Evolutionary conservation across 2,329 filamentous ascomycete species (phyloP).

Genomic region (Aspergillus thermomutatus): DNA sequence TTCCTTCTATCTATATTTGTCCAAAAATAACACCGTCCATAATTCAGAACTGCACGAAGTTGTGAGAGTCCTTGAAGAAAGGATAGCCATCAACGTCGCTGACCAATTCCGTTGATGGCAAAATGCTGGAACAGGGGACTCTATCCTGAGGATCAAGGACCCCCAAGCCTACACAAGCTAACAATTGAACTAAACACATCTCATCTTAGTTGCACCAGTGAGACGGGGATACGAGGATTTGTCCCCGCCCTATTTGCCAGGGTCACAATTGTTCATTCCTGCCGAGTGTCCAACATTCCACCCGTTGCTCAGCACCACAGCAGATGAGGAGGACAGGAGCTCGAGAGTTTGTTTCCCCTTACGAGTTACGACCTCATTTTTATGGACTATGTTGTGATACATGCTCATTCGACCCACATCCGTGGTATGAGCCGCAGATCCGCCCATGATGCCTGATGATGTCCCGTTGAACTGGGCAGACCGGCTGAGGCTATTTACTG

Average conservation of each 20-base stretch:
- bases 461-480: not conserved
- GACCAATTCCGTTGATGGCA: too few relatives aligned
- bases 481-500: not conserved
- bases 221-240: not conserved
- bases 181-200: not conserved
- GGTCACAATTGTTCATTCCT: not conserved
- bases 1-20: not conserved
- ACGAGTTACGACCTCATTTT: not conserved
- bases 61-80: not conserved
- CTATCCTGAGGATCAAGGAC: not conserved
- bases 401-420: slow-evolving; percentile 1
- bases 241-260: not conserved
- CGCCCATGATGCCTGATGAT: not conserved
- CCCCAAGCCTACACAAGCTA: not conserved
- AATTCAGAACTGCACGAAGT: not conserved
- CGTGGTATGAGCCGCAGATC: slow-evolving; percentile 5
- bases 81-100: not conserved
- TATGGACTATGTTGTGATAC: not conserved
- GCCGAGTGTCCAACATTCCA: not conserved
- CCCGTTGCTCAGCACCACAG: not conserved
- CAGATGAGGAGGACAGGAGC: not conserved
- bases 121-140: too few relatives aligned
- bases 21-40: not conserved
- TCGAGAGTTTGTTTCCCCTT: not conserved
- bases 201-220: not conserved